Percentiles rank a stretch among this genome's conserved stretches.
phyloP scores from a whole-genome alignment of 1,284 basidiomycete species.

The Lentinula novae-zelandiae region DNA sequence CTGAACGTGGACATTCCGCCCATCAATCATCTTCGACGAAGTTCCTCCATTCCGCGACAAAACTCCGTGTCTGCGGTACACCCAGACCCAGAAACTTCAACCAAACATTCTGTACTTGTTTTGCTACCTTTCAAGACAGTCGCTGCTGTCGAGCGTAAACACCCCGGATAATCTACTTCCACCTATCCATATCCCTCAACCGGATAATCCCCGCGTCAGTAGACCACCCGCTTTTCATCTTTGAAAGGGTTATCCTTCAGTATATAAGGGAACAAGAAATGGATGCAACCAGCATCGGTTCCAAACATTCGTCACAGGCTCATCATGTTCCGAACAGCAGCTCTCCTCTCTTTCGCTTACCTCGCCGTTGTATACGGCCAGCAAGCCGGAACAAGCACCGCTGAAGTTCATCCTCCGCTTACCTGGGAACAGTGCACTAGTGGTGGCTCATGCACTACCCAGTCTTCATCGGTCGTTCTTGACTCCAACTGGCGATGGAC shows the following conservation, averaged over 20 bases:
- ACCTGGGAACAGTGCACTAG: constrained; percentile 37
- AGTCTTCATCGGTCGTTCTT: constrained; percentile 34
- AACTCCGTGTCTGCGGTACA: background rate
- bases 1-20: background rate
- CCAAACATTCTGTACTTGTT: background rate
- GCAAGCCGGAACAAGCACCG: constrained; percentile 34
- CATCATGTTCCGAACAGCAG: constrained; percentile 24
- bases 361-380: constrained; percentile 30
- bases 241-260: background rate
- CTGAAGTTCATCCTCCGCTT: constrained; percentile 40
- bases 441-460: constrained; percentile 33
- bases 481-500: constrained; percentile 56
- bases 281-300: background rate
- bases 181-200: background rate
- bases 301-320: background rate
- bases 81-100: background rate
- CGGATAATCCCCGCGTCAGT: background rate
- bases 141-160: background rate
- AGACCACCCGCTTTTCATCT: background rate
- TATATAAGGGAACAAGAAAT: background rate
- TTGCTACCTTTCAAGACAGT: background rate
- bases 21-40: background rate
- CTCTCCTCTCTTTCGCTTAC: constrained; percentile 28
- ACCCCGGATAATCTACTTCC: background rate
- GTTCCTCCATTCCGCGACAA: background rate